phyloP scores from a whole-genome alignment of 495 filamentous ascomycete species.

The Copromyces sp. region DNA sequence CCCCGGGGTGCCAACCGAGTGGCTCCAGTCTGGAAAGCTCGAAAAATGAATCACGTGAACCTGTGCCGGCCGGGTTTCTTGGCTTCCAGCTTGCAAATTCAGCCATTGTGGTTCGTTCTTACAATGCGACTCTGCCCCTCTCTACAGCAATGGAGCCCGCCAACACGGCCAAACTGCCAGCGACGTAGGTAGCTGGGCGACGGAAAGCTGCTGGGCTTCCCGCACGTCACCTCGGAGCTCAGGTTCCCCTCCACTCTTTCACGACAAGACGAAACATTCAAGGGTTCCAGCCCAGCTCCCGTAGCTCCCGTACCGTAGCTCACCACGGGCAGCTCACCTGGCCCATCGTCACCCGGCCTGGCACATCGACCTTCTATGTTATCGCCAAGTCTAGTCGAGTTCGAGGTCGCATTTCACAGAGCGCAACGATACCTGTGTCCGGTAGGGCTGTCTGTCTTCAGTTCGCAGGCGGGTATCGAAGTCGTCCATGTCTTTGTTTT shows the following conservation, averaged over 20 bases:
- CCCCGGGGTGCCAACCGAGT: constrained; percentile 10
- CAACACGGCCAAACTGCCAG: neutral
- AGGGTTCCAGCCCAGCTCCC: neutral
- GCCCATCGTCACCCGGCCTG: neutral
- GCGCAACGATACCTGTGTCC: neutral
- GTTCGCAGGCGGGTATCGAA: neutral
- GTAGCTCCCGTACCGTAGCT: neutral
- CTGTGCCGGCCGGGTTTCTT: neutral
- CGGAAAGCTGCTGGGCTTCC: neutral
- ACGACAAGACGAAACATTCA: neutral
- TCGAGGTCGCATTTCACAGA: neutral
- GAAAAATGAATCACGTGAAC: neutral
- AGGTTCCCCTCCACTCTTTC: neutral
- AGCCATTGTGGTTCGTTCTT: neutral
- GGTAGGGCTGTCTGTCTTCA: neutral
- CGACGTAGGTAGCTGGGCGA: constrained; percentile 3
- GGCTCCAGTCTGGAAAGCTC: neutral
- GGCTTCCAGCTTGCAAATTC: neutral
- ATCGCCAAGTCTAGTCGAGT: neutral
- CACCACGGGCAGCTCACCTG: neutral
- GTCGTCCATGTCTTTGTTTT: neutral
- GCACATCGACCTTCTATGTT: neutral
- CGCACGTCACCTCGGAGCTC: neutral
- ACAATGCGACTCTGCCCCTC: neutral
- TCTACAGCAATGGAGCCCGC: neutral